Evolutionary conservation across 768 basidiomycete species (phyloP).

Genomic region (Lactarius vividus): DNA sequence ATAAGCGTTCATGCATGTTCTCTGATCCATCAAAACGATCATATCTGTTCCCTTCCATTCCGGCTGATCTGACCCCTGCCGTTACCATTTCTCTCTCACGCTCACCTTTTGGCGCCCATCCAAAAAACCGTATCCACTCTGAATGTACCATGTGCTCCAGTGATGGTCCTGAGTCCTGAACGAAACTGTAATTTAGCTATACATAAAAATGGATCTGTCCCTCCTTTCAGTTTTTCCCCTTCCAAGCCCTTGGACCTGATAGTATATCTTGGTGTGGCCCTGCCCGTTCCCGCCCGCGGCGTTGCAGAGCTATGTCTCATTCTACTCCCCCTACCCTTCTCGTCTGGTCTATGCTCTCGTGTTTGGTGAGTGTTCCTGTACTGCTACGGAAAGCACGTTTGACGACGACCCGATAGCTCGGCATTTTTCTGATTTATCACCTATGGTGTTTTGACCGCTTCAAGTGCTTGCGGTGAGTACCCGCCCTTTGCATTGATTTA

Average conservation of each 20-base stretch:
- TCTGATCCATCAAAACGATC: background rate
- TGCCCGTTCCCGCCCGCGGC: background rate
- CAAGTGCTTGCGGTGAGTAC: slow-evolving; percentile 61
- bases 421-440: slow-evolving; percentile 64
- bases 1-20: background rate
- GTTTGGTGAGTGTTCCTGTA: slow-evolving; percentile 42
- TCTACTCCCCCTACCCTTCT: slow-evolving; percentile 37
- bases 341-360: slow-evolving; percentile 57
- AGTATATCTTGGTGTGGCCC: background rate
- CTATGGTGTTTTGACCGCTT: slow-evolving; percentile 81
- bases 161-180: slow-evolving; percentile 8
- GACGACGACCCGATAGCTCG: slow-evolving; percentile 42
- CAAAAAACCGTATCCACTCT: background rate
- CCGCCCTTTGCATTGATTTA: background rate
- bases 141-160: slow-evolving; percentile 14
- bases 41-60: background rate
- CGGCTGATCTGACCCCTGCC: background rate
- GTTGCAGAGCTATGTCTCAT: slow-evolving; percentile 11
- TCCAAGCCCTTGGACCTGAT: too few relatives aligned
- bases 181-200: background rate
- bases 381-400: background rate
- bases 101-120: background rate
- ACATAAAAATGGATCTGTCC: slow-evolving; percentile 1
- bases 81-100: background rate
- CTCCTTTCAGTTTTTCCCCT: background rate